Evolutionary conservation across 2,329 filamentous ascomycete species (phyloP).

Genomic region (Hypocreales sp.): DNA sequence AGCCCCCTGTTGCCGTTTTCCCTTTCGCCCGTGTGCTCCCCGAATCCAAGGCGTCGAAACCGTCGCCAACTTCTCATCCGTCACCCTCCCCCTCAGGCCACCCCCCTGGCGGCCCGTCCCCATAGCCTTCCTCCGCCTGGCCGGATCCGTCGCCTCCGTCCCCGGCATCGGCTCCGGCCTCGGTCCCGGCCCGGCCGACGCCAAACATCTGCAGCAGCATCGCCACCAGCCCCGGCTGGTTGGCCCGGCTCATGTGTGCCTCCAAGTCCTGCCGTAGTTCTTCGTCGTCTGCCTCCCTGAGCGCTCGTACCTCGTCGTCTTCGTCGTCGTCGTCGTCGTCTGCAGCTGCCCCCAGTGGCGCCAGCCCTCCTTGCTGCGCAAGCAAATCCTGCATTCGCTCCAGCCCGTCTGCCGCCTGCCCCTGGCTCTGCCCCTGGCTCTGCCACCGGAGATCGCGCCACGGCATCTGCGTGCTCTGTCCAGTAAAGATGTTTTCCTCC

Average conservation of each 20-base stretch:
- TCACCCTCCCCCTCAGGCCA: slow-evolving; percentile 3
- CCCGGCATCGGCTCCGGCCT: slow-evolving; percentile 3
- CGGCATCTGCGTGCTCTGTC: slow-evolving; percentile 23
- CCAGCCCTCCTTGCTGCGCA: slow-evolving; percentile 6
- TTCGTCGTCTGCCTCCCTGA: slow-evolving; percentile 13
- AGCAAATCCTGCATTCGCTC: slow-evolving; percentile 14
- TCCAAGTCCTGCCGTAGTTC: slow-evolving; percentile 16
- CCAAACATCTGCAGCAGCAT: slow-evolving; percentile 12
- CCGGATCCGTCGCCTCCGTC: slow-evolving; percentile 3
- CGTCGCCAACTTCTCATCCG: too few relatives aligned
- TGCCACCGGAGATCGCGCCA: too few relatives aligned
- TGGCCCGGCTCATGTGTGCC: slow-evolving; percentile 10
- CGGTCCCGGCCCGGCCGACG: slow-evolving; percentile 2
- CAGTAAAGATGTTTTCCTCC: slow-evolving; percentile 34
- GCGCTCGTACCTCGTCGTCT: slow-evolving; percentile 10
- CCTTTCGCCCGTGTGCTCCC: background rate
- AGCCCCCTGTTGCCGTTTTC: too few relatives aligned
- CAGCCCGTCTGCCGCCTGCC: too few relatives aligned
- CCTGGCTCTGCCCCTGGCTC: too few relatives aligned
- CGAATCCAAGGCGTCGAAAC: too few relatives aligned
- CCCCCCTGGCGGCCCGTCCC: slow-evolving; percentile 3
- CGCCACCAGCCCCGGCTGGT: slow-evolving; percentile 12
- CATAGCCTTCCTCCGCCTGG: slow-evolving; percentile 1
- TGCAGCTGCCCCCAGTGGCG: background rate
- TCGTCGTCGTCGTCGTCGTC: slow-evolving; percentile 9